Base-by-base conservation (phyloP, 2,329 filamentous ascomycete genomes). In the Cercospora beticola region DNA sequence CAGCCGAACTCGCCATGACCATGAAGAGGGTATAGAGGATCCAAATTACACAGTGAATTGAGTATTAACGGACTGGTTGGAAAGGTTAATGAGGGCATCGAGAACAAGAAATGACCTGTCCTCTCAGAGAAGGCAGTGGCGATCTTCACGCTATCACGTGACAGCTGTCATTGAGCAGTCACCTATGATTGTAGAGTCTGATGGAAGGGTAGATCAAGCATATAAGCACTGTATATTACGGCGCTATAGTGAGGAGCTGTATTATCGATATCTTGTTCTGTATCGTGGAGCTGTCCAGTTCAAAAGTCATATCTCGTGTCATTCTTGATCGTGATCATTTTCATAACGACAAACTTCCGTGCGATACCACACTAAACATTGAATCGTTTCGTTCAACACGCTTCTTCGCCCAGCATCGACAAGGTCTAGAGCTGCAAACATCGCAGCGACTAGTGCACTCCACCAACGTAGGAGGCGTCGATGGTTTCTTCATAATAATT, bases 401-500 rank as follows among this genome's bases (percentile, higher is more conserved):
- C 62, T 68, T 68, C 16, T 40, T 18, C 10, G 56, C 66, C 62
- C 66, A 65, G 33, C 66, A 68, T 14, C 56, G 56, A 59, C 66
- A 68, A 36, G 31, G 40, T 18, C 40, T 43, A 16, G 18, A 58
- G 5, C 26, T 52, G 43, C 66, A 68, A 21, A 61, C 8, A 18
- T 9, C 46, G 54, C 66, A 68, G 14, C 21, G 31, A 10, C 18
- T 23, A 12, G 30, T 10, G 30, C 62, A 68, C 26, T 40, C 28
- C 28, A 68, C 62, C 30, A 68, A 31, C 7, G 30, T 31, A 5
- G 66, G 66, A 40, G 62, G 56, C 7, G 26, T 57, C 7, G 61
- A 28, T 23, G 66, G 66, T 46, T 65, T 68, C 62, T 68, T 68
- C 66, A 68, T 65, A 26, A 68, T 9, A 23, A 68, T 65, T 18